Percentiles rank a stretch among this genome's conserved stretches.
phyloP scores from a whole-genome alignment of 106 monocot genomes.

The Dioscorea dumetorum region DNA sequence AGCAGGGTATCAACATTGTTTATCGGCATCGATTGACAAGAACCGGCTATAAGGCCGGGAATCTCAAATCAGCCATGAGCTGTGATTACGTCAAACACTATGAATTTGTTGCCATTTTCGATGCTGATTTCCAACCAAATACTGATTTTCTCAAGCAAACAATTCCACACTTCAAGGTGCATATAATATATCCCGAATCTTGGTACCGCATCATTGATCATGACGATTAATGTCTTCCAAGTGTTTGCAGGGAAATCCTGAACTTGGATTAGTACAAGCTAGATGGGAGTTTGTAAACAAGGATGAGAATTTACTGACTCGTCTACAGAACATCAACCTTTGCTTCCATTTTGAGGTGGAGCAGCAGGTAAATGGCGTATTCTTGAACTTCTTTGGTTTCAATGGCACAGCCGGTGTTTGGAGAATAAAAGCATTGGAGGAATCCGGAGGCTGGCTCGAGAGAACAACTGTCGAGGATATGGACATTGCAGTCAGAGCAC shows the following conservation, averaged over 20 bases:
- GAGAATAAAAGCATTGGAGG: constrained; percentile 63
- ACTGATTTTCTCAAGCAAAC: constrained; percentile 48
- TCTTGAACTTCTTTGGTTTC: constrained; percentile 67
- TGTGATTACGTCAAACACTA: constrained; percentile 46
- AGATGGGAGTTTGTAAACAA: constrained; percentile 65
- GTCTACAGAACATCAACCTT: constrained; percentile 62
- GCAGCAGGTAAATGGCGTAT: constrained; percentile 66
- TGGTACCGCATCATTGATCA: neutral
- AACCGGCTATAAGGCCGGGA: constrained; percentile 46
- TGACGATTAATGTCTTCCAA: neutral
- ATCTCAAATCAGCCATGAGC: constrained; percentile 47
- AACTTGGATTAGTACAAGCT: constrained; percentile 57
- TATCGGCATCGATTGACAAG: constrained; percentile 35
- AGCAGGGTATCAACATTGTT: constrained; percentile 40
- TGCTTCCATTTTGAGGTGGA: constrained; percentile 80
- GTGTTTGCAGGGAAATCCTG: constrained; percentile 47
- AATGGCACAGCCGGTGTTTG: constrained; percentile 72
- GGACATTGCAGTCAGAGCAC: constrained; percentile 71
- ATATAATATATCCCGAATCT: neutral
- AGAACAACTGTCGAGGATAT: constrained; percentile 71
- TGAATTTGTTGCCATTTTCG: constrained; percentile 48
- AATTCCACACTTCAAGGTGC: constrained; percentile 45
- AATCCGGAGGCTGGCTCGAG: constrained; percentile 69
- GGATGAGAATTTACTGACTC: constrained; percentile 60
- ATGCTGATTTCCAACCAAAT: constrained; percentile 52